These are phyloP conservation scores for Scheffersomyces illinoinensis DNA, from an alignment of 1,139 yeast genomes.

Conservation along the genomic window DNA sequence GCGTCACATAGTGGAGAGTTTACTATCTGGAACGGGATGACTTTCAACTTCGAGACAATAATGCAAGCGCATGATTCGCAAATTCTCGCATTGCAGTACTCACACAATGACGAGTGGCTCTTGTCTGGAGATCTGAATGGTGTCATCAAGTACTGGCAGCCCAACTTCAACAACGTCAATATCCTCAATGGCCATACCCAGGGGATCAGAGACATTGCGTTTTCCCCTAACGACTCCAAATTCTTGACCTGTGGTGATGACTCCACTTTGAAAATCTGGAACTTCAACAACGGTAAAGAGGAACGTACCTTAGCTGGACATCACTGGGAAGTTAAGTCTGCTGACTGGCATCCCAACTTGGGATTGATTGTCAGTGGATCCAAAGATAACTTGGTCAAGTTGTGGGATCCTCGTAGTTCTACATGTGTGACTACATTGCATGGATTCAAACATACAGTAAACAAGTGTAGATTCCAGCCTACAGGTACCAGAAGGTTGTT, in stretches of 20 bases:
- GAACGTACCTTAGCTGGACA: conserved; percentile 85
- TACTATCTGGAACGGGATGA: conserved; percentile 95
- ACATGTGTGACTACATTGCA: conserved; percentile 77
- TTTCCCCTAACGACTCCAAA: conserved; percentile 87
- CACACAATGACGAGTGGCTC: conserved; percentile 93
- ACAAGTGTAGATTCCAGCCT: conserved; percentile 80
- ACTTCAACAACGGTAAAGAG: conserved; percentile 84
- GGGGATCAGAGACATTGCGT: conserved; percentile 82
- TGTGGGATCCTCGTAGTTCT: conserved; percentile 93
- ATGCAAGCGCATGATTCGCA: conserved; percentile 98
- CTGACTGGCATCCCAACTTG: conserved; percentile 93
- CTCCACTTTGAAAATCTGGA: conserved; percentile 87
- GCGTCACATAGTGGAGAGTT: conserved; percentile 95
- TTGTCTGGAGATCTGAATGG: conserved; percentile 94
- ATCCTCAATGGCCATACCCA: conserved; percentile 78
- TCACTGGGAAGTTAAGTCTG: conserved; percentile 97
- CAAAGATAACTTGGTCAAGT: conserved; percentile 86
- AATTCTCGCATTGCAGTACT: conserved; percentile 74
- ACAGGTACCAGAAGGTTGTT: conserved; percentile 65
- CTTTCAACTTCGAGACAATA: conserved; percentile 93
- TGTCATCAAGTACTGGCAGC: conserved; percentile 92
- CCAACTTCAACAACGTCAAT: conserved; percentile 94
- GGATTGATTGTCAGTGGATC: conserved; percentile 89
- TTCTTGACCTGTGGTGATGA: conserved; percentile 94
- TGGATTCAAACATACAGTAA: conserved; percentile 92